Conservation (phyloP, 495 filamentous ascomycete species). For the Aspergillus ostianus region DNA sequence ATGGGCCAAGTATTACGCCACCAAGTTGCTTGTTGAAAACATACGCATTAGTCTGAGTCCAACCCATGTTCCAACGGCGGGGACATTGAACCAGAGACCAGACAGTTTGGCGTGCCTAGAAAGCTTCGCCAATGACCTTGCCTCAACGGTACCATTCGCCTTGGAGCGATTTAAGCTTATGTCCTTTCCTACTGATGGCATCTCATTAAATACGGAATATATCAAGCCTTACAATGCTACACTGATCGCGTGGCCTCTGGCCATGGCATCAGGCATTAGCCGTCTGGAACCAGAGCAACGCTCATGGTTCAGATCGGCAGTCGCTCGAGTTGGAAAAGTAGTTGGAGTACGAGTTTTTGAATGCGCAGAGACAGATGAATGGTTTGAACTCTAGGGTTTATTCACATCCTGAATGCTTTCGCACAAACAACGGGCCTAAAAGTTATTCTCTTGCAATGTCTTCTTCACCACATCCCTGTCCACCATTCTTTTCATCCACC, state of each 20-base stretch:
- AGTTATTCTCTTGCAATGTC: slow-evolving; percentile 1
- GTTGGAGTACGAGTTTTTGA: not conserved
- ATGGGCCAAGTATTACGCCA: slow-evolving; percentile 1
- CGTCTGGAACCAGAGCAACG: not conserved
- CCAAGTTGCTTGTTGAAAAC: not conserved
- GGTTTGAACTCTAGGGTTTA: not conserved
- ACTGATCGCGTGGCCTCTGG: slow-evolving; percentile 2
- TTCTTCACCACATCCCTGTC: slow-evolving; percentile 18
- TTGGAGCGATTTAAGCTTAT: not conserved
- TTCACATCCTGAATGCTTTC: too few relatives aligned
- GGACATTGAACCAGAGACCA: not conserved
- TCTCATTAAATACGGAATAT: not conserved
- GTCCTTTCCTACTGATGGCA: not conserved
- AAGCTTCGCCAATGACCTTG: not conserved
- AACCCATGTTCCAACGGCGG: not conserved
- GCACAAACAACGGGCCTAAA: too few relatives aligned
- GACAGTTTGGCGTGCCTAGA: not conserved
- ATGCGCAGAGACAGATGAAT: not conserved
- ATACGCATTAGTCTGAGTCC: not conserved
- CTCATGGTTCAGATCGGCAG: not conserved
- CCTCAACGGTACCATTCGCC: not conserved
- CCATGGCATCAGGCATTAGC: not conserved
- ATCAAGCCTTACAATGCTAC: slow-evolving; percentile 2
- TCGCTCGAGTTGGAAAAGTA: not conserved
- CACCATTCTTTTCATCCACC: slow-evolving; percentile 29